Evolutionary conservation across 129 eudicot species (phyloP).

Genomic region (Erigeron canadensis): DNA sequence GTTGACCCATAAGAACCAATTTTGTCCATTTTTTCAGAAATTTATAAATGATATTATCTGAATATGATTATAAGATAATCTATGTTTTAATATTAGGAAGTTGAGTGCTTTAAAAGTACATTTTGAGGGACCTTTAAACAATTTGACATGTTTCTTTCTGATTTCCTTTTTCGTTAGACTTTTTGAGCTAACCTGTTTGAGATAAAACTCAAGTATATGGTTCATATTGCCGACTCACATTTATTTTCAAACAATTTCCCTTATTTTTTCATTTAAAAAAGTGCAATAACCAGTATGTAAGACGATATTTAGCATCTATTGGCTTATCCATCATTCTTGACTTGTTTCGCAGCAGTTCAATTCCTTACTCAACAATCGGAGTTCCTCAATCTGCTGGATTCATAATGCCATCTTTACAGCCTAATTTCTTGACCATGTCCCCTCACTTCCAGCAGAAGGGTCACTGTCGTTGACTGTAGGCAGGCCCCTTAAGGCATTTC

Average conservation of each 20-base stretch:
- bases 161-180: neutral
- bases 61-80: too few relatives aligned
- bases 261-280: neutral
- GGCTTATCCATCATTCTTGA: neutral
- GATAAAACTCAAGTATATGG: neutral
- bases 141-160: neutral
- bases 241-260: neutral
- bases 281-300: neutral
- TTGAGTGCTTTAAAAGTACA: too few relatives aligned
- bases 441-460: conserved; percentile 74
- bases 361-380: conserved; percentile 59
- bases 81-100: too few relatives aligned
- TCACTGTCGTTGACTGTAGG: conserved; percentile 53
- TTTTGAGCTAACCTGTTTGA: neutral
- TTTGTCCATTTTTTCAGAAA: too few relatives aligned
- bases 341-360: conserved; percentile 45
- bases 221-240: neutral
- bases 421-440: conserved; percentile 53
- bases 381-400: conserved; percentile 48
- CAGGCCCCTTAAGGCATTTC: conserved; percentile 24
- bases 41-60: too few relatives aligned
- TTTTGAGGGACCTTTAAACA: neutral
- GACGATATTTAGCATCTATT: neutral
- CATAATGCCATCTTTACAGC: conserved; percentile 2
- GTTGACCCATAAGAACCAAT: too few relatives aligned